Base-by-base conservation (phyloP, 805 yeast species). In the Hanseniaspora nectarophila region DNA sequence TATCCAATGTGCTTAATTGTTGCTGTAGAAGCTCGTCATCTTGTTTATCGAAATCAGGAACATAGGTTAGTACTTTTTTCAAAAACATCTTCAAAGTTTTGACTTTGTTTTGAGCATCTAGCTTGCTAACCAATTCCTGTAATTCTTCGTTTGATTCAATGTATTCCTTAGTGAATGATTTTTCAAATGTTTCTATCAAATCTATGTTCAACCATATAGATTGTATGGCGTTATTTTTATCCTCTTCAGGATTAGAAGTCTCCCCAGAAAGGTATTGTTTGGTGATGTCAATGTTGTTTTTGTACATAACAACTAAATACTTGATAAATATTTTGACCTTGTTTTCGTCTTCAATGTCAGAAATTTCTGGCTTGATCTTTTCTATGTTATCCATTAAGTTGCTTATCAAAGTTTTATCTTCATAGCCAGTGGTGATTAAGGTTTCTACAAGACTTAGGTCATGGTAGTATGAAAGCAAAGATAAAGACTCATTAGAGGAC, bases 351-450 rank as follows among this genome's bases (percentile, higher is more conserved):
- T 49, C 53, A 33, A 18, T 34, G 7, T 31, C 51, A 4, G 42
- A n/a, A 4, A 45, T 12, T 2, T 42, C 35, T 9, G 32, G 28
- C 59, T 80, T 81, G 54, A 73, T 67, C 1, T 58, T 54, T 61
- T 92, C 98, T 34, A 92, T 77, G 2, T 75, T 75, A 60, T 83
- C 94, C 52, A 90, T 67, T 43, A 92, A 67, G 2, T 63, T 60
- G 44, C 81, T 67, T 0, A 90, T 85, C 58, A 76, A 75, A 1
- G 68, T 58, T 21, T 75, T 67, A 60, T 88, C 95, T 20, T 40
- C 53, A 29, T 81, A 67, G 52, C 78, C 75, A 40, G 74, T 65
- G 34, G 72, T 71, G 20, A 90, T 67, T 3, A 90, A 80, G 59
- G 77, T 71, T 63, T 89, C 90, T 2, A 85, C 81, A 0, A 88